Percentiles rank a stretch among this genome's conserved stretches.
Conservation (phyloP, 2,329 filamentous ascomycete genomes). For the Aspergillus spinulosporus region DNA sequence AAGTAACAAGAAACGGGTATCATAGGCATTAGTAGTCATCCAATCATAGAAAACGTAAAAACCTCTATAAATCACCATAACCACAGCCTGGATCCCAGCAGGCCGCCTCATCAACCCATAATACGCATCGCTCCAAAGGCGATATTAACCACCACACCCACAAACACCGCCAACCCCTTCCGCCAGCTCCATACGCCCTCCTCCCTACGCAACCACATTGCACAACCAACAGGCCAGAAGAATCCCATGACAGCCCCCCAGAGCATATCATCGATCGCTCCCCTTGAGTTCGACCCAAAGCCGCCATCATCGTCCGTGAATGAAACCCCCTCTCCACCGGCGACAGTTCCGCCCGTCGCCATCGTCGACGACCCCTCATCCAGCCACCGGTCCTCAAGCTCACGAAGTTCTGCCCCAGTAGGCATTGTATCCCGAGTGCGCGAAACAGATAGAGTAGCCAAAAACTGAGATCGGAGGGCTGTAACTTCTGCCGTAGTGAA, state of each 20-base stretch:
- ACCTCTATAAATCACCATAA: background rate
- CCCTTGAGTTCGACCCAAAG: slow-evolving; percentile 42
- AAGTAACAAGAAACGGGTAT: slow-evolving; percentile 9
- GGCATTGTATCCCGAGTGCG: slow-evolving; percentile 91
- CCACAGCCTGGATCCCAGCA: background rate
- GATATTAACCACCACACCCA: slow-evolving; percentile 78
- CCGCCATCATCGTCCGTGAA: slow-evolving; percentile 45
- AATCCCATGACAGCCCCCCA: slow-evolving; percentile 89
- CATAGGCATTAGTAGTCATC: slow-evolving; percentile 10
- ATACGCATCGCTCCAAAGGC: slow-evolving; percentile 70
- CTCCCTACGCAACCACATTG: slow-evolving; percentile 82
- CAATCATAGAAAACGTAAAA: slow-evolving; percentile 10
- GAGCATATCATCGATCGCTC: slow-evolving; percentile 78
- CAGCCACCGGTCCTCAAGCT: slow-evolving; percentile 88
- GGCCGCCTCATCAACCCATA: slow-evolving; percentile 40
- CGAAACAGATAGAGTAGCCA: slow-evolving; percentile 75
- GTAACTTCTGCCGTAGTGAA: slow-evolving; percentile 83
- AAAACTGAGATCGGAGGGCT: slow-evolving; percentile 82
- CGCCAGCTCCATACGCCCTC: slow-evolving; percentile 83
- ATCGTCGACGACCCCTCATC: slow-evolving; percentile 58
- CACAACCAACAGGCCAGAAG: slow-evolving; percentile 86
- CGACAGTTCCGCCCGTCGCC: slow-evolving; percentile 46
- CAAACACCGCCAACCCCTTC: slow-evolving; percentile 81
- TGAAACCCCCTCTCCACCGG: slow-evolving; percentile 34
- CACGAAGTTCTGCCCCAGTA: slow-evolving; percentile 69